These are phyloP conservation scores for Ustilago tritici DNA, from an alignment of 1,284 basidiomycete genomes.

Conservation along the genomic window DNA sequence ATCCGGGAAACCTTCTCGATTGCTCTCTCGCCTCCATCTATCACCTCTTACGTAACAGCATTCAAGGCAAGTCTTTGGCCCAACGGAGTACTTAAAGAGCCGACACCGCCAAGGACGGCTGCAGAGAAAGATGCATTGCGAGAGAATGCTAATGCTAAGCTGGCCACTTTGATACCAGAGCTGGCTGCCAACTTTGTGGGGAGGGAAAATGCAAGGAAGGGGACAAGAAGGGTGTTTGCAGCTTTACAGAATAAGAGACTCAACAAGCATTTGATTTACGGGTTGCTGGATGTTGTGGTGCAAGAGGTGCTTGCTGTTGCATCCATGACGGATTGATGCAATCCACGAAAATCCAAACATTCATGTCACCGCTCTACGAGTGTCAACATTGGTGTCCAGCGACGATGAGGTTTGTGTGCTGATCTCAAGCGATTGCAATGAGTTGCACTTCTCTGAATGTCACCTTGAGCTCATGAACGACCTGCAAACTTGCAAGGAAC, in stretches of 20 bases:
- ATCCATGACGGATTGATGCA: background rate
- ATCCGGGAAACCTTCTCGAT: slow-evolving; percentile 79
- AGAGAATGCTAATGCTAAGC: slow-evolving; percentile 86
- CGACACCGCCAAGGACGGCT: slow-evolving; percentile 77
- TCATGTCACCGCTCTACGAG: background rate
- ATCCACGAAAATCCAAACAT: background rate
- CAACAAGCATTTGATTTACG: slow-evolving; percentile 72
- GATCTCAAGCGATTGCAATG: background rate
- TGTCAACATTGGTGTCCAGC: background rate
- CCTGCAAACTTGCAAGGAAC: background rate
- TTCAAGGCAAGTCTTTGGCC: slow-evolving; percentile 85
- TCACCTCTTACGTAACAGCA: slow-evolving; percentile 76
- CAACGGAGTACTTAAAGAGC: slow-evolving; percentile 78
- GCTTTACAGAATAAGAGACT: slow-evolving; percentile 90
- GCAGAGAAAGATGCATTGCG: slow-evolving; percentile 83
- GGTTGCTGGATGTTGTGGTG: slow-evolving; percentile 49
- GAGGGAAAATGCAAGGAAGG: slow-evolving; percentile 88
- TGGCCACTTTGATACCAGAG: slow-evolving; percentile 92
- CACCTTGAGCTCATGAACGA: background rate
- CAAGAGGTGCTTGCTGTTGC: slow-evolving; percentile 43
- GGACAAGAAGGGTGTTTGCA: slow-evolving; percentile 88
- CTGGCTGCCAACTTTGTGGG: slow-evolving; percentile 96
- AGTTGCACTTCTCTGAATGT: background rate
- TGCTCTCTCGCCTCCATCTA: slow-evolving; percentile 67
- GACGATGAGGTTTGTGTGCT: background rate